Percentiles rank a stretch among this genome's conserved stretches.
phyloP scores from a whole-genome alignment of 139 green algal species.

The Coelastrella sp. region DNA sequence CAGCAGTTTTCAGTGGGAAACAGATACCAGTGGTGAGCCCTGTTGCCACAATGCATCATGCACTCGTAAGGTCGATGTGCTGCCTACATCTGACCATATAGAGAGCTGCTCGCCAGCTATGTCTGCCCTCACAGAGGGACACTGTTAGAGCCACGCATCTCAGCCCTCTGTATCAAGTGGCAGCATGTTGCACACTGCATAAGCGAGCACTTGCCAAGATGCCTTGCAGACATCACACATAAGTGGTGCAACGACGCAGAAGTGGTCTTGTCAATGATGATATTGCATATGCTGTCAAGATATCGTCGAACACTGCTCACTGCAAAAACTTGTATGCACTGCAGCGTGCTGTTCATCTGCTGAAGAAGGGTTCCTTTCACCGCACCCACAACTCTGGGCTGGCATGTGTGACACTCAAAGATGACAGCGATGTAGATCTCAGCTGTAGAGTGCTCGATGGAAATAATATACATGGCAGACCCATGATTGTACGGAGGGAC shows the following conservation, averaged over 20 bases:
- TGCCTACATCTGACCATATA: no score
- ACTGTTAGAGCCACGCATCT: no score
- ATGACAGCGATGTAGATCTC: not conserved
- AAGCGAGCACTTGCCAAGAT: no score
- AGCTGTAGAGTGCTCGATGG: constrained; percentile 27
- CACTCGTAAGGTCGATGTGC: no score
- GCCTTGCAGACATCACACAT: no score
- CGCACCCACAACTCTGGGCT: constrained; percentile 16
- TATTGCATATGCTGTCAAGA: not conserved
- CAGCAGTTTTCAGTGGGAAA: not conserved
- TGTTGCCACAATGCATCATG: not conserved
- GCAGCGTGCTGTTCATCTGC: constrained; percentile 2
- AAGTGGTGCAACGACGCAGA: no score
- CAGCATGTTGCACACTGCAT: no score
- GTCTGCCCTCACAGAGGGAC: no score
- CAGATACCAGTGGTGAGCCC: constrained; percentile 28
- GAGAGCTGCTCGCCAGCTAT: no score
- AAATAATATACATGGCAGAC: not conserved
- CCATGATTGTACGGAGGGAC: constrained; percentile 41
- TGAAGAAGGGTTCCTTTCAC: constrained; percentile 28
- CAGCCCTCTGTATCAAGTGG: no score
- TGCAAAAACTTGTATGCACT: not conserved
- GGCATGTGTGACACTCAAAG: not conserved
- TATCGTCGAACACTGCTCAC: not conserved
- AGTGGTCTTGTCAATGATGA: not conserved